Evolutionary conservation across 2,329 filamentous ascomycete genomes (phyloP), one percentile per base, ranked within the genome.

Genomic region (Paracoccidioides brasiliensis): DNA sequence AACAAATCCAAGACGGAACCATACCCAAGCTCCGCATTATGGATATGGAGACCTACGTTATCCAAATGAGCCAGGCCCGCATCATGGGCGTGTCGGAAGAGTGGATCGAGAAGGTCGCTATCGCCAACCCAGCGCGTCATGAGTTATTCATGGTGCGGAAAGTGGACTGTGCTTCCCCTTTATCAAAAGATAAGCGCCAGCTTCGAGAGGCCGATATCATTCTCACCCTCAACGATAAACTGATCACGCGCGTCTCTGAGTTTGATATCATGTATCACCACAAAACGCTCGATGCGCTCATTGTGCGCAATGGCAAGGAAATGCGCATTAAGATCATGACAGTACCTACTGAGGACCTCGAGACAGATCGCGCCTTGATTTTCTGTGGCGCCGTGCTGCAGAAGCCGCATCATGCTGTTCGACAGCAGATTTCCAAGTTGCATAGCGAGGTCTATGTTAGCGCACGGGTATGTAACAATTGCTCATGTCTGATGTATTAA

Each of bases 131-230:
- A 42, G 85, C 93, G 52, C 87, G 90, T 56, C 93, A 98, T 67
- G 93, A 98, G 72, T 81, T 98, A 41, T 98, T 98, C 76, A 96
- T 98, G 87, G 89, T 98, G 35, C 86, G 89, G 64, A 98, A 98
- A 74, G 85, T 95, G 58, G 77, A 85, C 63, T 83, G 82, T 48
- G 80, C 80, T 28, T 79, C 74, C 1, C 67, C 72, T 4, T 67
- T 70, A 69, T 64, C 64, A 6, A 65, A 69, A 12, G 67, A 77
- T n/a, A 71, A 72, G n/a, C 77, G 79, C 51, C 80, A 84, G 14
- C 78, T 98, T 14, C 78, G 88, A 35, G 94, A 98, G 73, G 90
- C 90, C 52, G 93, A 98, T 67, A 85, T 98, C 53, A 83, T 98
- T 56, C 79, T 98, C 57, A 94, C 88, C 0, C 76, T 98, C 49